Conservation (phyloP, 1,284 basidiomycete species). For the Ceratobasidium sp. region DNA sequence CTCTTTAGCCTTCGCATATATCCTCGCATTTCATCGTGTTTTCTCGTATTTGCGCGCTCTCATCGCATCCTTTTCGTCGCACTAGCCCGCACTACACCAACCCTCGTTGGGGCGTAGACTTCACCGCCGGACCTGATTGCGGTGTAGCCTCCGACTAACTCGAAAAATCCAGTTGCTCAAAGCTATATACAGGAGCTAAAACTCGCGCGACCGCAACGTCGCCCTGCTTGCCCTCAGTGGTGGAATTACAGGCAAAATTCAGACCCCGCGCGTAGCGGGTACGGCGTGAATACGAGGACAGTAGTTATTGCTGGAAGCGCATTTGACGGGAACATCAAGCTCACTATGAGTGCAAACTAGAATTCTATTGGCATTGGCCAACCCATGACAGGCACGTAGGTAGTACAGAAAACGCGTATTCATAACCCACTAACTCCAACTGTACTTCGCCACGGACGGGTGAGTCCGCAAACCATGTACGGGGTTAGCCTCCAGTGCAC, state of each 20-base stretch:
- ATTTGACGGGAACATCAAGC: conserved; percentile 11
- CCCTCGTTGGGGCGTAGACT: neutral
- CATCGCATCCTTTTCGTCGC: neutral
- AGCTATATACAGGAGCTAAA: neutral
- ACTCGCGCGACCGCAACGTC: conserved; percentile 17
- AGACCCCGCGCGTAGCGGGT: neutral
- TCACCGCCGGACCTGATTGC: conserved; percentile 9
- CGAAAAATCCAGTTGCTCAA: neutral
- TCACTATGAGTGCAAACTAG: conserved; percentile 5
- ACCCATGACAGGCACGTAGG: no score
- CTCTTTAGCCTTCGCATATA: conserved; percentile 1
- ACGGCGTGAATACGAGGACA: conserved; percentile 2
- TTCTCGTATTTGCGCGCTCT: neutral
- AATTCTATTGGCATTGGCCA: no score
- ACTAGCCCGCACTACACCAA: neutral
- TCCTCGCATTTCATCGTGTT: conserved; percentile 6
- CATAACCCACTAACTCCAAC: no score
- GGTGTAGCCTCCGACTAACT: neutral
- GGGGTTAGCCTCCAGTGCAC: conserved; percentile 5
- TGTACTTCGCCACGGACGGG: no score
- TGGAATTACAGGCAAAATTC: conserved; percentile 10
- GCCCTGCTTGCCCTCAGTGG: neutral
- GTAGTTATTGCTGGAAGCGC: neutral
- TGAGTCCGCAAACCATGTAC: no score
- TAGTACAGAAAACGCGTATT: no score